Base-by-base conservation (phyloP, 1,284 basidiomycete species). In the Phaffia rhodozyma region DNA sequence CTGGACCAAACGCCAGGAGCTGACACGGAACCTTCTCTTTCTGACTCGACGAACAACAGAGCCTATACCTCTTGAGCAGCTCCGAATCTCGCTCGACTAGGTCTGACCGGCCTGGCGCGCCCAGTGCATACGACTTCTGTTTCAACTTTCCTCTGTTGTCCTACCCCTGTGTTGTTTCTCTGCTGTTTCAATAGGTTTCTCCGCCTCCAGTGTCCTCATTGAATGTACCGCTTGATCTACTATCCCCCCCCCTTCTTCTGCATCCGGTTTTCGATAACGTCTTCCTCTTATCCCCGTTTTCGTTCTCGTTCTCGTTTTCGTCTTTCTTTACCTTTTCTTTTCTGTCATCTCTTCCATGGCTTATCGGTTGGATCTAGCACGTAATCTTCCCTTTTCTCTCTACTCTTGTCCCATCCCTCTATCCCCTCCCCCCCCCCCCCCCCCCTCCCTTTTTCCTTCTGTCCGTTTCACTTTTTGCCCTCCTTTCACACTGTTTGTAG, bases 61-160 rank as follows among this genome's bases (percentile, higher is more conserved):
- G 75, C 90, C 90, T 76, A 92, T 94, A 86, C 91, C 90, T 75
- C 79, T 90, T 77, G 90, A 94, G 75, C 84, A 92, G 77, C 78
- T 94, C 79, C 86, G 85, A 79, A 90, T 93, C 78, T 84, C 85
- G 75, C 81, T 93, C 78, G 90, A 93, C 77, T 90, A 79, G 84
- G 55, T 72, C 75, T 47, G 21, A 30, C 30, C 30, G 43, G n/a
- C n/a, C 38, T 29, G 55, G 23, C 38, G 48, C 38, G 20, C 57
- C n/a, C 27, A 34, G 51, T 25, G 25, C 23, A 27, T 38, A 30
- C 52, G 55, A 30, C 53, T 49, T 30, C 49, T 34, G 25, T 60
- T 69, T 71, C 67, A 23, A 53, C 54, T 60, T 55, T 60, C 65
- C 34, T 53, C 53, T 60, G 55, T 61, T 66, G 23, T 53, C 71